Percentiles rank a stretch among this genome's conserved stretches.
These are phyloP conservation scores for Cystobasidium sp. DNA, from an alignment of 1,284 basidiomycete genomes.

Conservation along the genomic window DNA sequence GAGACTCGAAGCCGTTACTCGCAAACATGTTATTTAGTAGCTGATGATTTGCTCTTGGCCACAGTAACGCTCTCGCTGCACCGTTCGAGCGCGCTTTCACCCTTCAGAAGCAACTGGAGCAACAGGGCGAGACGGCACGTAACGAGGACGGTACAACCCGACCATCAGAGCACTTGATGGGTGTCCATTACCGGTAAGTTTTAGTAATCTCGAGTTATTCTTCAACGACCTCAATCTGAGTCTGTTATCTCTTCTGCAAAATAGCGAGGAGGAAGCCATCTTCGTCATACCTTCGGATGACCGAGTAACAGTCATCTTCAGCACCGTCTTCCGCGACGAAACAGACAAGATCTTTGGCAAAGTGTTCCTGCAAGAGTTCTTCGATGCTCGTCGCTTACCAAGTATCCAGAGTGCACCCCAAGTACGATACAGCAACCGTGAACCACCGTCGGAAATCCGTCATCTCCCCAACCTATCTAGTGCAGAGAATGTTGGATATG, in stretches of 20 bases:
- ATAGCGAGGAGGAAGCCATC: conserved; percentile 88
- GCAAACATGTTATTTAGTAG: neutral
- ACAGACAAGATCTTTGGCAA: conserved; percentile 96
- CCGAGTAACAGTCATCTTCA: conserved; percentile 97
- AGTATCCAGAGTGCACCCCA: conserved; percentile 96
- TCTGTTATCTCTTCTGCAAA: neutral
- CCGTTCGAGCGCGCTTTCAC: conserved; percentile 91
- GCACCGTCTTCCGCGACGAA: conserved; percentile 95
- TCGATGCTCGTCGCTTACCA: conserved; percentile 90
- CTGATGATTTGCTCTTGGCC: neutral
- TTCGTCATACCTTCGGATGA: conserved; percentile 91
- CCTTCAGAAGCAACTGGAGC: conserved; percentile 83
- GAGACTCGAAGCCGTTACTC: neutral
- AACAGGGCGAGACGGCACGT: conserved; percentile 61
- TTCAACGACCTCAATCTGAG: neutral
- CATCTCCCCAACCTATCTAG: conserved; percentile 78
- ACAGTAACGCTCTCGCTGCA: conserved; percentile 84
- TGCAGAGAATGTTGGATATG: conserved; percentile 91
- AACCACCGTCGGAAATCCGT: conserved; percentile 94
- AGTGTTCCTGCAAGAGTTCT: conserved; percentile 99
- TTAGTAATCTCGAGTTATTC: too few relatives aligned
- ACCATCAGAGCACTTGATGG: conserved; percentile 66
- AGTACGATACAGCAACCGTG: conserved; percentile 93
- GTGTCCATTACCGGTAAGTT: conserved; percentile 77
- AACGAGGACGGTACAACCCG: conserved; percentile 64